Evolutionary conservation across 116 monocot species (phyloP).

Genomic region (Posidonia oceanica): DNA sequence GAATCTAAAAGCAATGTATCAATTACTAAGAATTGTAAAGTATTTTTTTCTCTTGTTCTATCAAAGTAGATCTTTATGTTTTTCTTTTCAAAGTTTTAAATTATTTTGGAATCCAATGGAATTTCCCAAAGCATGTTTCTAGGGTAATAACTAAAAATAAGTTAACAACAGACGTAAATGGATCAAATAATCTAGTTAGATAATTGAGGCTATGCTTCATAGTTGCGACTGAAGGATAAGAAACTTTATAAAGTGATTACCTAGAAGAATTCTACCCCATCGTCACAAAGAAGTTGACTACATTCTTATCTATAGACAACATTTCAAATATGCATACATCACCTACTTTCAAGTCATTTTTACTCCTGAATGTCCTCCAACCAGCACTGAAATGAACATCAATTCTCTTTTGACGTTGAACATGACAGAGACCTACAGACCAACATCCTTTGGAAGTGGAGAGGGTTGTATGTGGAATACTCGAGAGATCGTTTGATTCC

Average conservation of each 20-base stretch:
- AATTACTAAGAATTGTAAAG: too few relatives aligned
- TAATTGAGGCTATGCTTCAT: neutral
- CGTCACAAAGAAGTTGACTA: neutral
- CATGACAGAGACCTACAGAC: neutral
- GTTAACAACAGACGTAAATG: too few relatives aligned
- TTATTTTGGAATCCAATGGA: too few relatives aligned
- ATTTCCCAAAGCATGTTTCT: too few relatives aligned
- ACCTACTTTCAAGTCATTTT: slow-evolving; percentile 16
- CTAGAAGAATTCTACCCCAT: neutral
- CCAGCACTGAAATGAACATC: neutral
- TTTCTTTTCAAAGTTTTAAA: too few relatives aligned
- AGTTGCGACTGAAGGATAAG: too few relatives aligned
- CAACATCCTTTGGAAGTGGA: neutral
- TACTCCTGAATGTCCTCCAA: slow-evolving; percentile 15
- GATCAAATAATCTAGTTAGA: neutral
- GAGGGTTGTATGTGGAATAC: neutral
- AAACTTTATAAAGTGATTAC: too few relatives aligned
- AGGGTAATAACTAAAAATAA: too few relatives aligned
- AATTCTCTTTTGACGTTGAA: neutral
- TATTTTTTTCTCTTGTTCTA: too few relatives aligned
- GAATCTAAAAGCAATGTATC: too few relatives aligned
- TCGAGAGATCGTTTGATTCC: neutral
- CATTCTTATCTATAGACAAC: neutral
- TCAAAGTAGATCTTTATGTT: too few relatives aligned
- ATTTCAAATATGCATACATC: slow-evolving; percentile 31